Percentiles rank a stretch among this genome's conserved stretches.
phyloP scores from a whole-genome alignment of 306 rosid genomes.

The Pueraria montana region DNA sequence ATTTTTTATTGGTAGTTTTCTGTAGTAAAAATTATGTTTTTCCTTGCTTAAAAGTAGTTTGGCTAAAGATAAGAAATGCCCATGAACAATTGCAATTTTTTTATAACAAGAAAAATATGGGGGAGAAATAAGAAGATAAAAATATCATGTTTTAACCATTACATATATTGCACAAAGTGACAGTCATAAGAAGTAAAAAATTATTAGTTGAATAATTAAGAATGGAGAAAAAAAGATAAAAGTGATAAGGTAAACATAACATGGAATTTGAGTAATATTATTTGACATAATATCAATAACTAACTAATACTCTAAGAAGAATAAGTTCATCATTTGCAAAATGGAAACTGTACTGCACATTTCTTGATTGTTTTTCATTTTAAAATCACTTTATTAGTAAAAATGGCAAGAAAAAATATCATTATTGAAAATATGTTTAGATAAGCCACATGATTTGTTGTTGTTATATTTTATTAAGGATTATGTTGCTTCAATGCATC shows the following conservation, averaged over 20 bases:
- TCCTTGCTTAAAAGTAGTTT: background rate
- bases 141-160: background rate
- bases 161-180: background rate
- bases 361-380: background rate
- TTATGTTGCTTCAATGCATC: constrained; percentile 20
- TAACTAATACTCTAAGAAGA: background rate
- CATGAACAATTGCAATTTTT: background rate
- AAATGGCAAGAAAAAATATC: background rate
- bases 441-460: constrained; percentile 18
- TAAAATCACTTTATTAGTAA: background rate
- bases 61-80: background rate
- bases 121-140: background rate
- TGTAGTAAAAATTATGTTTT: background rate
- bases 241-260: background rate
- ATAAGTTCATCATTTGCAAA: background rate
- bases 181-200: background rate
- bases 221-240: background rate
- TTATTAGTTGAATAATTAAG: background rate
- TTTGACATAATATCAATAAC: constrained; percentile 7
- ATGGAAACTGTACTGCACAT: background rate
- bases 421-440: constrained; percentile 3
- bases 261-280: constrained; percentile 6
- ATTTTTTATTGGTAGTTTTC: background rate
- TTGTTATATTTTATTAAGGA: constrained; percentile 24
- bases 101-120: background rate